These are phyloP conservation scores for Pezicula radicicola DNA, from an alignment of 2,329 filamentous ascomycete genomes.

Conservation along the genomic window DNA sequence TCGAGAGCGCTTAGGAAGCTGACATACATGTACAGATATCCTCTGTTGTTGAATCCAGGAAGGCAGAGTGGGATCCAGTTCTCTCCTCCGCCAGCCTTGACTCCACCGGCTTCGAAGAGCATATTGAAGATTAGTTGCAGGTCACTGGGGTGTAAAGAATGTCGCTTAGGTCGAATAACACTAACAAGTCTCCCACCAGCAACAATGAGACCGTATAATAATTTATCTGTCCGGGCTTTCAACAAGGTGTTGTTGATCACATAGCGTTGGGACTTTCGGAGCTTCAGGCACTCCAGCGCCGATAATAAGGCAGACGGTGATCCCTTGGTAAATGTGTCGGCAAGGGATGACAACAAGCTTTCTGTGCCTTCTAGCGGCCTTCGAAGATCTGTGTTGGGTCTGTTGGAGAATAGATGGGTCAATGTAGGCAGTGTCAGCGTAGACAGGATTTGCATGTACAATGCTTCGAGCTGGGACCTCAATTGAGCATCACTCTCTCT, in stretches of 20 bases:
- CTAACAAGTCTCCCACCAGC: conserved; percentile 91
- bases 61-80: conserved; percentile 97
- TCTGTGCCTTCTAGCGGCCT: conserved; percentile 91
- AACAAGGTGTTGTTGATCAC: conserved; percentile 85
- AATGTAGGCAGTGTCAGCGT: conserved; percentile 88
- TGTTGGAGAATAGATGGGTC: conserved; percentile 80
- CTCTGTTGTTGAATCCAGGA: conserved; percentile 94
- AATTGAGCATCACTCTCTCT: conserved; percentile 91
- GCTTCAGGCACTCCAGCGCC: conserved; percentile 86
- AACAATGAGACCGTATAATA: conserved; percentile 91
- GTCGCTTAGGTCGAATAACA: conserved; percentile 89
- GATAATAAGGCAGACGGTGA: conserved; percentile 87
- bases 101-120: conserved; percentile 92
- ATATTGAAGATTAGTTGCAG: conserved; percentile 98
- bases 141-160: conserved; percentile 93
- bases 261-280: conserved; percentile 83
- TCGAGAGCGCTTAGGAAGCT: conserved; percentile 76
- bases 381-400: conserved; percentile 90
- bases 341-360: conserved; percentile 82
- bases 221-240: conserved; percentile 70
- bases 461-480: conserved; percentile 80
- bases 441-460: conserved; percentile 98
- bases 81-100: conserved; percentile 90
- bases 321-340: conserved; percentile 91
- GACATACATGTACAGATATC: conserved; percentile 98